Base-by-base conservation (phyloP, 768 basidiomycete species). In the Calocybe indica region DNA sequence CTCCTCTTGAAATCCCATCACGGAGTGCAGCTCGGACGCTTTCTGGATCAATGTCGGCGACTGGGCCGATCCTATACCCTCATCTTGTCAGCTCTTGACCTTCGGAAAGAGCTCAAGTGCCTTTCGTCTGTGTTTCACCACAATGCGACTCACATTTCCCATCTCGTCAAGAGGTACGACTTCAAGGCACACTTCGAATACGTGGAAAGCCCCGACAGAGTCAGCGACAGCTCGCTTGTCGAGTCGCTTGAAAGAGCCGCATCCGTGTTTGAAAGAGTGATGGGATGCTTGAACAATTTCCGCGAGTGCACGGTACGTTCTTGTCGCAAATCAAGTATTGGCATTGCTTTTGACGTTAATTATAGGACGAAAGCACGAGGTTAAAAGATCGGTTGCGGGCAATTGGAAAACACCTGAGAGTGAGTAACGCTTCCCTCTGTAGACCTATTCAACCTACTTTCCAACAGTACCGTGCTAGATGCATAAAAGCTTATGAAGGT, bases 11-110 rank as follows among this genome's bases (percentile, higher is more conserved):
- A 2, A 22, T 22, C 22, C 22, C 22, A 22, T 22, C 22, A 22
- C 22, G 22, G 22, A 9, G 10, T 28, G 40, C 29, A 58, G 55
- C 55, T 58, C 10, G 49, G 44, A n/a, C 36, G 12, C 2, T 33
- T 56, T 40, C 39, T 37, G 14, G 38, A 28, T 15, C 55, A 52
- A 45, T 54, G 55, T 37, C 51, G 51, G 12, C 47, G 52, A 36
- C 35, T 58, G 8, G 57, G 55, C 29, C 37, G 53, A 39, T 54
- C 53, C 3, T 58, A 56, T 37, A 55, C 52, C 35, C 47, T 58
- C 10, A 52, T 58, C 30, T 37, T 58, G 22, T 50, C 55, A 13
- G 38, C 50, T 3, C 37, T 39, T 13, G 51, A 51, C 33, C 49
- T 58, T 38, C 42, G 53, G 1, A 46, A 50, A 51, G 40, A 50